phyloP scores from a whole-genome alignment of 331 rosid genomes.

The Cydonia oblonga region DNA sequence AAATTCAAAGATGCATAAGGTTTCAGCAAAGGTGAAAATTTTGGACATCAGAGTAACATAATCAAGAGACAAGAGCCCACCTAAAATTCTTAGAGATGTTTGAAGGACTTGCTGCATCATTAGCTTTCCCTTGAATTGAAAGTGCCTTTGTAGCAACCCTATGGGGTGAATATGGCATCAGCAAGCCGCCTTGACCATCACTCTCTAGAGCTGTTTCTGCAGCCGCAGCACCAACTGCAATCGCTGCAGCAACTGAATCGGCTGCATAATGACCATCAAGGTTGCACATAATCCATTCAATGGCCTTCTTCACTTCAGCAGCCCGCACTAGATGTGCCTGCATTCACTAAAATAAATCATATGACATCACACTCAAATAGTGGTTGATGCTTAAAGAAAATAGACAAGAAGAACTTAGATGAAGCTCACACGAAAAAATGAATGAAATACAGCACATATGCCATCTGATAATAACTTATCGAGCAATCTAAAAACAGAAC shows the following conservation, averaged over 20 bases:
- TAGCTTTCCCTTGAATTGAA: conserved; percentile 51
- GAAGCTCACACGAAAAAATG: not conserved
- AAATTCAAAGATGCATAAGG: not conserved
- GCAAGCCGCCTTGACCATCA: conserved; percentile 33
- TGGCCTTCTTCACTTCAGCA: conserved; percentile 92
- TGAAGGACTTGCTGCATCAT: conserved; percentile 63
- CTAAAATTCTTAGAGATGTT: conserved; percentile 87
- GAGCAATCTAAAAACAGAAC: not conserved
- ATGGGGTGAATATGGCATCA: conserved; percentile 42
- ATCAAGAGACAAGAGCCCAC: conserved; percentile 27
- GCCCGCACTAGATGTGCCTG: conserved; percentile 99
- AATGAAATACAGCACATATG: not conserved
- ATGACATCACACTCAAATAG: conserved; percentile 55
- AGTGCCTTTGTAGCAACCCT: conserved; percentile 38
- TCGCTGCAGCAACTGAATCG: conserved; percentile 85
- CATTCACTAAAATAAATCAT: conserved; percentile 91
- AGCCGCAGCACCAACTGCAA: conserved; percentile 78
- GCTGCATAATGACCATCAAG: conserved; percentile 93
- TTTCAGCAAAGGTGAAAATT: not conserved
- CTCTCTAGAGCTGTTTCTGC: conserved; percentile 62
- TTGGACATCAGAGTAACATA: not conserved
- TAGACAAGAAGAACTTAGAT: not conserved
- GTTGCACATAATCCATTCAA: conserved; percentile 92
- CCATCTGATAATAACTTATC: not conserved
- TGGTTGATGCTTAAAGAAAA: conserved; percentile 2